Percentiles rank a stretch among this genome's conserved stretches.
phyloP scores from a whole-genome alignment of 2,329 filamentous ascomycete genomes.

The Fusarium staphyleae region DNA sequence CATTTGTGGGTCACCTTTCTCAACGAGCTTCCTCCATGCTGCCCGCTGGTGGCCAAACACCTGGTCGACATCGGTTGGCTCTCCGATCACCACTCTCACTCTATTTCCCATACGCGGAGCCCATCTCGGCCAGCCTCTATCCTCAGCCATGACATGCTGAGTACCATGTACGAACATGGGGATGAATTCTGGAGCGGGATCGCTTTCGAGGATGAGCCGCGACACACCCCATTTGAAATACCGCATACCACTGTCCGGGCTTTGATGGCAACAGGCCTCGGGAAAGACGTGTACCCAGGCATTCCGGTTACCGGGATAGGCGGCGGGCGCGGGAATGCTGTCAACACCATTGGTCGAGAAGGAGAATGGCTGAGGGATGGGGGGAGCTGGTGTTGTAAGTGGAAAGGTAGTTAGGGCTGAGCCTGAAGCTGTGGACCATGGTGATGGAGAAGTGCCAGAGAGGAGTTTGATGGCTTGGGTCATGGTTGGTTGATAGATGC shows the following conservation, averaged over 20 bases:
- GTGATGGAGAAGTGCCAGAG: slow-evolving; percentile 56
- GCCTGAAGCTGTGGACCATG: slow-evolving; percentile 33
- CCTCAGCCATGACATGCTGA: slow-evolving; percentile 87
- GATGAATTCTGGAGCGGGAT: slow-evolving; percentile 85
- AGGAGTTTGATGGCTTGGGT: slow-evolving; percentile 85
- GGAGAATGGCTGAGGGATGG: slow-evolving; percentile 43
- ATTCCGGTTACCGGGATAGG: slow-evolving; percentile 72
- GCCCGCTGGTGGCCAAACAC: slow-evolving; percentile 79
- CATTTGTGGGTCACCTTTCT: slow-evolving; percentile 55
- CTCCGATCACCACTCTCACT: slow-evolving; percentile 79
- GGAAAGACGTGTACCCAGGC: slow-evolving; percentile 96
- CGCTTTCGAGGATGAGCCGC: slow-evolving; percentile 86
- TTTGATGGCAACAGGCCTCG: slow-evolving; percentile 93
- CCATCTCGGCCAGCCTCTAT: slow-evolving; percentile 79
- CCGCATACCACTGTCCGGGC: slow-evolving; percentile 77
- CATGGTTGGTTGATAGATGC: slow-evolving; percentile 89
- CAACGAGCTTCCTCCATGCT: slow-evolving; percentile 74
- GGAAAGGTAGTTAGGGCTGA: slow-evolving; percentile 5
- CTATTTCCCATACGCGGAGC: slow-evolving; percentile 76
- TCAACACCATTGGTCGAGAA: slow-evolving; percentile 74
- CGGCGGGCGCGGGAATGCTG: slow-evolving; percentile 73
- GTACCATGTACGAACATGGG: slow-evolving; percentile 95
- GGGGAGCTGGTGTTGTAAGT: slow-evolving; percentile 18
- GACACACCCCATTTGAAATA: slow-evolving; percentile 99
- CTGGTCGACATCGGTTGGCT: slow-evolving; percentile 74